These are phyloP conservation scores for Fraxinus latifolia DNA, from an alignment of 305 asterid species.

Conservation along the genomic window DNA sequence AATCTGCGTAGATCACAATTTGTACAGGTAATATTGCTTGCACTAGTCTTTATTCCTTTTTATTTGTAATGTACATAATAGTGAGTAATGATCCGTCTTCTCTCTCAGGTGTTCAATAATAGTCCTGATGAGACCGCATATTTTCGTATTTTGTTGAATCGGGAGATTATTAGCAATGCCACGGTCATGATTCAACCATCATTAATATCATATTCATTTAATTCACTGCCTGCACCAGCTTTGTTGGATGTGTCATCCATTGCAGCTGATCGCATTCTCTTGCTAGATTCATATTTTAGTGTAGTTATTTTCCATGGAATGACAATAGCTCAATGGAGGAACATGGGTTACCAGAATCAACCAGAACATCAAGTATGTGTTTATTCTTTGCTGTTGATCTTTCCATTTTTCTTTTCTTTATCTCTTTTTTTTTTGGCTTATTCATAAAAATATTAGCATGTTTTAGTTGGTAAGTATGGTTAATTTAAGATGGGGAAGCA, in stretches of 20 bases:
- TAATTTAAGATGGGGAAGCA: neutral
- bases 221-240: conserved; percentile 86
- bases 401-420: neutral
- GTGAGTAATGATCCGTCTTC: neutral
- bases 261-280: conserved; percentile 87
- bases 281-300: conserved; percentile 92
- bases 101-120: conserved; percentile 78
- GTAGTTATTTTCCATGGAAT: conserved; percentile 94
- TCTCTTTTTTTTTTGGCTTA: neutral
- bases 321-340: conserved; percentile 99
- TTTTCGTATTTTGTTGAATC: conserved; percentile 89
- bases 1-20: conserved; percentile 95
- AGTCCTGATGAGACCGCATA: conserved; percentile 99
- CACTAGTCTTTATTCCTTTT: conserved; percentile 13
- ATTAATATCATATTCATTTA: conserved; percentile 75
- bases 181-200: conserved; percentile 99
- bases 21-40: conserved; percentile 60
- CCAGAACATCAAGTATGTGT: conserved; percentile 73
- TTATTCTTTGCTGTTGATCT: conserved; percentile 11
- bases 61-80: conserved; percentile 13
- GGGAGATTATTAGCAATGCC: conserved; percentile 89
- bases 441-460: neutral
- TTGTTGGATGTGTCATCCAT: conserved; percentile 90
- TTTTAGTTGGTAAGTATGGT: conserved; percentile 5
- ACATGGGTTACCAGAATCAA: conserved; percentile 92